Base-by-base conservation (phyloP, 2,329 filamentous ascomycete genomes). In the Tolypocladium cylindrosporum region DNA sequence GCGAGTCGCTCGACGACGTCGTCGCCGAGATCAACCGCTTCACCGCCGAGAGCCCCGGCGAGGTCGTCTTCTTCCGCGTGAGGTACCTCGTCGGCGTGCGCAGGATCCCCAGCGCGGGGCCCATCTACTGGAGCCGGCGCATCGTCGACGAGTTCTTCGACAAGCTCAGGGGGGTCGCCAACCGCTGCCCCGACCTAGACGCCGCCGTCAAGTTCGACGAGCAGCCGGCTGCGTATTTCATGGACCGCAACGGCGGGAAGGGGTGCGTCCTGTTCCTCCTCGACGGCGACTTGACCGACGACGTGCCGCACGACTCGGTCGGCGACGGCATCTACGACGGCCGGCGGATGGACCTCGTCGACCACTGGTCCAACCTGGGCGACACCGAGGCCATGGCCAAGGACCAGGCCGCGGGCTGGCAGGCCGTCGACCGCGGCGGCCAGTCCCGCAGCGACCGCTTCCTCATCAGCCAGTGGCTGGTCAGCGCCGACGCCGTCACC, bases 21-120 rank as follows among this genome's bases (percentile, higher is more conserved):
- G 70, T 79, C 58, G 64, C 61, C 37, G 71, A 77, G 42, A 66
- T 80, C 60, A 79, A 79, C 63, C 65, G 62, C 24, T 80, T 80
- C 61, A 78, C 75, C 1, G 59, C 65, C 7, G 66, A 76, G 24
- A 74, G 75, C 61, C 74, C 68, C 1, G 71, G 69, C 13, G 77
- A 80, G 60, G 67, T 79, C 55, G 67, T 80, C 55, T 74, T 80
- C 58, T 69, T 79, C 56, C 71, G 75, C 40, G 65, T 80, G n/a
- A 72, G 72, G 19, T 77, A 79, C 51, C 62, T 71, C 37, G 62
- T 69, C 51, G 75, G 73, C 4, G 64, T 77, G 16, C 72, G 77
- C 60, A 73, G 74, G 5, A 70, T 64, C 0, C 66, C 67, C 6
- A 39, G 51, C 0, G 62, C 61, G 1, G 48, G 48, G 3, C 64